A percentile compares a stretch with the other conserved stretches of the same genome.
phyloP scores from a whole-genome alignment of 306 rosid species.

The Casuarina glauca region DNA sequence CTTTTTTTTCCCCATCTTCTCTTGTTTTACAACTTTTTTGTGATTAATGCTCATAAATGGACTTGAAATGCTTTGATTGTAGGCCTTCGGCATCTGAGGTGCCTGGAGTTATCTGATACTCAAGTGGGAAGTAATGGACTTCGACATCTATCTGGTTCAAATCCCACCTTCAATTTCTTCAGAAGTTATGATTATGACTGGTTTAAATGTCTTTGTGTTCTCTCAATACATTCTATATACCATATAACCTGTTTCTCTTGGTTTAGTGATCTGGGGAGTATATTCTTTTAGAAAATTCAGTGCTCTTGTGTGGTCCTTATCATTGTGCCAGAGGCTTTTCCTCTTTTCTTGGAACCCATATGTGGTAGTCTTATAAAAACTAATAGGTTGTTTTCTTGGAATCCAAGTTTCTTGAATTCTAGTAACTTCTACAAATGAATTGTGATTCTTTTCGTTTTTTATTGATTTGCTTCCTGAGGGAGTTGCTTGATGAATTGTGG shows the following conservation, averaged over 20 bases:
- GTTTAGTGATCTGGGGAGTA: neutral
- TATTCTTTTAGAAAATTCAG: neutral
- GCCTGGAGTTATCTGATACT: slow-evolving; percentile 92
- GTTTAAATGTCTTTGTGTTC: neutral
- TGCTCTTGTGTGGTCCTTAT: neutral
- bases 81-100: slow-evolving; percentile 73
- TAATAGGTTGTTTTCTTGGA: neutral
- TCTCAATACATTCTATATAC: neutral
- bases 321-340: neutral
- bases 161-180: neutral
- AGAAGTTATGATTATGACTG: neutral
- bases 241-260: slow-evolving; percentile 7
- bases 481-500: neutral
- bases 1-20: neutral
- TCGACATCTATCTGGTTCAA: slow-evolving; percentile 80
- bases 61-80: slow-evolving; percentile 25
- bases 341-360: neutral
- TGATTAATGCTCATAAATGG: slow-evolving; percentile 24
- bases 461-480: neutral
- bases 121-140: slow-evolving; percentile 84
- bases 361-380: neutral
- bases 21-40: neutral
- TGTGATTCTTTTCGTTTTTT: neutral
- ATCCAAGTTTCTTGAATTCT: neutral
- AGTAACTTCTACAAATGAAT: neutral